Conservation (phyloP, 2,329 filamentous ascomycete genomes). For the Alternaria sp. region DNA sequence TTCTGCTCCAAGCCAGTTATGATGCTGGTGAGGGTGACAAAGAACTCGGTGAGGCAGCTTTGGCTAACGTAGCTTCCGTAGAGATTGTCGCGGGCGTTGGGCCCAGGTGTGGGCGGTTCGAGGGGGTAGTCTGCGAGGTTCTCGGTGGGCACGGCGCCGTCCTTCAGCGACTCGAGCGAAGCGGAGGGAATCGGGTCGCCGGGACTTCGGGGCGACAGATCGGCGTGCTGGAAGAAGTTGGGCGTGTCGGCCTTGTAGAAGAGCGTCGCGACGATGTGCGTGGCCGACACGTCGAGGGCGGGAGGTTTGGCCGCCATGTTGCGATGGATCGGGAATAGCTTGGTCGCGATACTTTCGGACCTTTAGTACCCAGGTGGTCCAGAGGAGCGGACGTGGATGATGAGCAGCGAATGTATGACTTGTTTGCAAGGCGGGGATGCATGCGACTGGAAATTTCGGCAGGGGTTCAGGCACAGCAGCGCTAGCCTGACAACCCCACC, state of each 20-base stretch:
- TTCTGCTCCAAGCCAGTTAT: constrained; percentile 58
- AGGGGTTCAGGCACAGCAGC: constrained; percentile 1
- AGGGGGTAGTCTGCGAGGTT: constrained; percentile 61
- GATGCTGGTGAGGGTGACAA: constrained; percentile 58
- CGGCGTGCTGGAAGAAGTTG: constrained; percentile 55
- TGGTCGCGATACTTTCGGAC: not conserved
- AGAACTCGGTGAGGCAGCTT: constrained; percentile 63
- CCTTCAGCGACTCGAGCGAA: constrained; percentile 43
- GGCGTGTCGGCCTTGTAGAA: constrained; percentile 46
- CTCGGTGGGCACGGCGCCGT: constrained; percentile 58
- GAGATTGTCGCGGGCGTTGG: constrained; percentile 61
- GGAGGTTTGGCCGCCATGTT: constrained; percentile 25
- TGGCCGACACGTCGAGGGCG: constrained; percentile 26
- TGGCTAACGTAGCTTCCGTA: constrained; percentile 63
- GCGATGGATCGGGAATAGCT: not conserved
- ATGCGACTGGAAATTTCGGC: constrained; percentile 1
- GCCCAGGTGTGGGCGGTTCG: constrained; percentile 61
- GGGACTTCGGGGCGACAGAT: constrained; percentile 50
- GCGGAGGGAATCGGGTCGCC: constrained; percentile 40
- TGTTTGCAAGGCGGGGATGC: not conserved
- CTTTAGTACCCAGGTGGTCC: not conserved
- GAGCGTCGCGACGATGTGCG: constrained; percentile 45
- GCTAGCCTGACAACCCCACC: not conserved
- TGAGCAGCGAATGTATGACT: not conserved
- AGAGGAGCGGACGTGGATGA: not conserved